phyloP scores from a whole-genome alignment of 768 basidiomycete species.

The Boletellus ananiceps region DNA sequence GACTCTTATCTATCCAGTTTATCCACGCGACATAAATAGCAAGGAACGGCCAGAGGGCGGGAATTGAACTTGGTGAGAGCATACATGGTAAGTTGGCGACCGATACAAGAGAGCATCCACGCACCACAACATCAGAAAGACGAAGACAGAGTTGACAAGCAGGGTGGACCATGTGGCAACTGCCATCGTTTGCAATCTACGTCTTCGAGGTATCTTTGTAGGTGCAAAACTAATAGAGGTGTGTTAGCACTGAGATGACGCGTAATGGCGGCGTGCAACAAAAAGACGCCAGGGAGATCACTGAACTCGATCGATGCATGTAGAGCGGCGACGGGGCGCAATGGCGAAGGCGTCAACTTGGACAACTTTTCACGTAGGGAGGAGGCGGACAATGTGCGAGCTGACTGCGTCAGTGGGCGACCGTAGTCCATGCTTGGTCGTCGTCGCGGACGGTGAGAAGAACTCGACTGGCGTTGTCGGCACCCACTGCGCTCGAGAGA shows the following conservation, averaged over 20 bases:
- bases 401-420: conserved; percentile 33
- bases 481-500: background rate
- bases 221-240: conserved; percentile 66
- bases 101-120: conserved; percentile 17
- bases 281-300: background rate
- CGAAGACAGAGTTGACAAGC: conserved; percentile 58
- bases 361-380: conserved; percentile 60
- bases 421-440: conserved; percentile 31
- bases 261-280: background rate
- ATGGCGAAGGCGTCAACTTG: conserved; percentile 53
- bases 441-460: conserved; percentile 1
- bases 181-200: conserved; percentile 82
- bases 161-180: conserved; percentile 88
- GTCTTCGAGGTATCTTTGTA: conserved; percentile 76
- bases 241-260: background rate
- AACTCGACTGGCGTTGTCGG: background rate
- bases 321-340: conserved; percentile 60
- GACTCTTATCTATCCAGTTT: conserved; percentile 67
- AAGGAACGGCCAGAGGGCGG: conserved; percentile 83
- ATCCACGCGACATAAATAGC: conserved; percentile 78
- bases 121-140: conserved; percentile 82
- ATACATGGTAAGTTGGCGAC: background rate
- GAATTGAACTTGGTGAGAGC: conserved; percentile 64
- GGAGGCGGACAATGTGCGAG: conserved; percentile 54
- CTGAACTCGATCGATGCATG: conserved; percentile 74